These are phyloP conservation scores for Aspergillus ellipticus DNA, from an alignment of 495 filamentous ascomycete genomes.

Conservation along the genomic window DNA sequence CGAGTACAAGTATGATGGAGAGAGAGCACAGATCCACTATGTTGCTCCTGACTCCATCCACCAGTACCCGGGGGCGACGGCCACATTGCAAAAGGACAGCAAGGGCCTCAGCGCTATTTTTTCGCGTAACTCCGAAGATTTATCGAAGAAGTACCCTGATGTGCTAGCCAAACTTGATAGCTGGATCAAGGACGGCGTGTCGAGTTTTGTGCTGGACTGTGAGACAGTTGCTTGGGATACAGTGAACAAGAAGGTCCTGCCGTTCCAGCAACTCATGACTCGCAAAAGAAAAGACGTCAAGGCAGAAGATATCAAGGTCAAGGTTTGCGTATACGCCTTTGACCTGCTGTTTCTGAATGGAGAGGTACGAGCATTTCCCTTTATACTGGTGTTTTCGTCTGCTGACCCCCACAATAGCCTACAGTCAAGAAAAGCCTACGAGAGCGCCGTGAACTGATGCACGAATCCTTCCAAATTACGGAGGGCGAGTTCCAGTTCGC, in stretches of 20 bases:
- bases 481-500: conserved; percentile 94
- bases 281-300: conserved; percentile 97
- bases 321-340: conserved; percentile 97
- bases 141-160: conserved; percentile 97
- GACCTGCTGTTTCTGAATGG: conserved; percentile 93
- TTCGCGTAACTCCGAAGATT: conserved; percentile 91
- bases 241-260: conserved; percentile 85
- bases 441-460: conserved; percentile 75
- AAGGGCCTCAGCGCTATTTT: conserved; percentile 83
- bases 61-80: conserved; percentile 52
- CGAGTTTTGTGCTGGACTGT: conserved; percentile 95
- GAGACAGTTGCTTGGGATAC: conserved; percentile 98
- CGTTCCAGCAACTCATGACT: conserved; percentile 98
- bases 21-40: conserved; percentile 95
- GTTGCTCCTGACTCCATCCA: conserved; percentile 76
- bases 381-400: conserved; percentile 8
- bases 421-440: conserved; percentile 83
- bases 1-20: conserved; percentile 98
- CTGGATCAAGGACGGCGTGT: conserved; percentile 86
- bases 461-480: conserved; percentile 65
- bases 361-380: conserved; percentile 49
- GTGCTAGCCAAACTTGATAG: conserved; percentile 78
- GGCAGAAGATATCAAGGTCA: conserved; percentile 92
- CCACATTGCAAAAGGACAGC: conserved; percentile 47
- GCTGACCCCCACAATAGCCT: conserved; percentile 38